phyloP scores from a whole-genome alignment of 2,329 filamentous ascomycete genomes.

The Trichoderma breve region DNA sequence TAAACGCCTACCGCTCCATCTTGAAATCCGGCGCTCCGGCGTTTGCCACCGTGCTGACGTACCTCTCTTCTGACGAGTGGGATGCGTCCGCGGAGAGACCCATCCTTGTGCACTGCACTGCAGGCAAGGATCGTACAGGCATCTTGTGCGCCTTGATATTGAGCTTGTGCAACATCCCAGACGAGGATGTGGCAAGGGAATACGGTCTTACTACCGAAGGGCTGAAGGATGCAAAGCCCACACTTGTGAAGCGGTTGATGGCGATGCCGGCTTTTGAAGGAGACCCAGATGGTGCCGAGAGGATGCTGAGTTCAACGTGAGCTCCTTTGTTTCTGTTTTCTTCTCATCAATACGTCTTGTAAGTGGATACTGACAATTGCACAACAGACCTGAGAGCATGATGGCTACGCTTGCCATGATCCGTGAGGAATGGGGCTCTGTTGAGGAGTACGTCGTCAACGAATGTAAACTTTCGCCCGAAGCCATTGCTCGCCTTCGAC shows the following conservation, averaged over 20 bases:
- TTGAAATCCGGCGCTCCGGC: constrained; percentile 49
- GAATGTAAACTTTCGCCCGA: constrained; percentile 56
- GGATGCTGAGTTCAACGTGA: constrained; percentile 46
- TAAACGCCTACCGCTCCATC: constrained; percentile 62
- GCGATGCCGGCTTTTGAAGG: constrained; percentile 49
- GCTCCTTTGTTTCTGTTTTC: constrained; percentile 21
- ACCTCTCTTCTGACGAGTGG: constrained; percentile 44
- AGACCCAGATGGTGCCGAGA: constrained; percentile 43
- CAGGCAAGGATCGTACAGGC: constrained; percentile 75
- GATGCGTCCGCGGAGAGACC: constrained; percentile 35
- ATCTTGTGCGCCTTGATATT: constrained; percentile 66
- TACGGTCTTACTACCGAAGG: constrained; percentile 67
- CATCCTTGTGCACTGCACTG: constrained; percentile 69
- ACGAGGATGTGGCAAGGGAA: constrained; percentile 61
- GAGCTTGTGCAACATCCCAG: constrained; percentile 59
- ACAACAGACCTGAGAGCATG: constrained; percentile 47
- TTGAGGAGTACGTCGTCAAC: constrained; percentile 60
- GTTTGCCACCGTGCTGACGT: constrained; percentile 54
- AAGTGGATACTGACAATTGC: background rate
- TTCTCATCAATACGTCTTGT: background rate
- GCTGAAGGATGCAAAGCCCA: constrained; percentile 50
- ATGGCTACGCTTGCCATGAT: constrained; percentile 53
- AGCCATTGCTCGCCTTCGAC: constrained; percentile 52
- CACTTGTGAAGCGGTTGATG: constrained; percentile 50
- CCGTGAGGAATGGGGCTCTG: constrained; percentile 58